Percentiles rank a stretch among this genome's conserved stretches.
Evolutionary conservation across 257 asterid genomes (phyloP).

Genomic region (Cinchona pubescens): DNA sequence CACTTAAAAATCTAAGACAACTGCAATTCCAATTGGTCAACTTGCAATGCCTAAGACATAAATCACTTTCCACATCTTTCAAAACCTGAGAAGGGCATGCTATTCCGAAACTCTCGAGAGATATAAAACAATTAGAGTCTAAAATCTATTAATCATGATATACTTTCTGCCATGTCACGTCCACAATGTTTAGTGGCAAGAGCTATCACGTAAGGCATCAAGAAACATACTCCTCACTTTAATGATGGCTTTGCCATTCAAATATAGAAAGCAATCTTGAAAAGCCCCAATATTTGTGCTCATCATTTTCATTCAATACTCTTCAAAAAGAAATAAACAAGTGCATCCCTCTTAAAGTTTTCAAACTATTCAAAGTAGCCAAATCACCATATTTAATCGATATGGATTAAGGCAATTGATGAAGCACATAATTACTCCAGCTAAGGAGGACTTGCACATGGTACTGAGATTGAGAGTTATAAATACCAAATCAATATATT

Average conservation of each 20-base stretch:
- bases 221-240: neutral
- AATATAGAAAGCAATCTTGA: neutral
- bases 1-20: neutral
- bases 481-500: neutral
- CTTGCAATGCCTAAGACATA: neutral
- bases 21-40: neutral
- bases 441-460: neutral
- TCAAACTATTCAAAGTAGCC: neutral
- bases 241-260: neutral
- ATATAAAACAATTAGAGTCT: neutral
- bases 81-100: neutral
- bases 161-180: neutral
- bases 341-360: neutral
- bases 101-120: no score
- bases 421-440: neutral
- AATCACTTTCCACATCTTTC: no score
- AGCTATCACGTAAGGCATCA: neutral
- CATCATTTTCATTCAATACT: neutral
- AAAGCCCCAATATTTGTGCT: neutral
- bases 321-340: neutral
- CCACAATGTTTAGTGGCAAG: neutral
- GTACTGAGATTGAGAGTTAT: neutral
- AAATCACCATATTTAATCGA: neutral
- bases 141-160: no score
- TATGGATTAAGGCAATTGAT: neutral